Percentiles rank a stretch among this genome's conserved stretches.
Evolutionary conservation across 352 stramenopile genomes (phyloP).

Genomic region (Thalassiosira hispida): DNA sequence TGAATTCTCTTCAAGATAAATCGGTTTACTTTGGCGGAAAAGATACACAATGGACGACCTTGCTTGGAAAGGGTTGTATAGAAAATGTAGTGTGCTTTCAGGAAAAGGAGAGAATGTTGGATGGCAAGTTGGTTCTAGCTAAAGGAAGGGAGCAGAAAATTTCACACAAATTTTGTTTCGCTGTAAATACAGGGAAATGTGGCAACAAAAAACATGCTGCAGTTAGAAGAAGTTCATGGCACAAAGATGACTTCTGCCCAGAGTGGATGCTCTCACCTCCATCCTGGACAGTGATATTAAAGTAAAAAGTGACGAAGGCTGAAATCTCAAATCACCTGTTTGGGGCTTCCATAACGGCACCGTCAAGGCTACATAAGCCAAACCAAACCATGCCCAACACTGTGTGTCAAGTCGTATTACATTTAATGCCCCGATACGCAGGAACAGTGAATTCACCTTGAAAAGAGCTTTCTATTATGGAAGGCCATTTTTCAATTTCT

Average conservation of each 20-base stretch:
- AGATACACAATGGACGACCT: constrained; percentile 52
- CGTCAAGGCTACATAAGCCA: too few species aligned
- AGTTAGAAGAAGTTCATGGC: constrained; percentile 2
- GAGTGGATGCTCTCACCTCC: constrained; percentile 29
- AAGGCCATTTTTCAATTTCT: too few species aligned
- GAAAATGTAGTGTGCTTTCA: constrained; percentile 51
- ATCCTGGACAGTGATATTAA: too few species aligned
- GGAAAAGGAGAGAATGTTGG: constrained; percentile 44
- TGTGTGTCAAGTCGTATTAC: too few species aligned
- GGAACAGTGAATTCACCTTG: too few species aligned
- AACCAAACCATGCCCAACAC: too few species aligned
- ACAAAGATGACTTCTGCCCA: constrained; percentile 24
- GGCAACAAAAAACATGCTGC: neutral
- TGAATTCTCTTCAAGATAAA: constrained; percentile 51
- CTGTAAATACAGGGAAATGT: constrained; percentile 61
- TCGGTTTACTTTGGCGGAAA: constrained; percentile 62
- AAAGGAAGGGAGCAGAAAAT: constrained; percentile 13
- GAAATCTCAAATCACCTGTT: too few species aligned
- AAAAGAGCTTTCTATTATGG: too few species aligned
- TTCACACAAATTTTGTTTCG: constrained; percentile 66
- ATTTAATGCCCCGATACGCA: too few species aligned
- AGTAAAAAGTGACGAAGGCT: too few species aligned
- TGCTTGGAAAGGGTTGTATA: constrained; percentile 53
- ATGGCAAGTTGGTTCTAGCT: constrained; percentile 45
- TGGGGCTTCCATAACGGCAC: too few species aligned